These are phyloP conservation scores for Prunus yedoensis DNA, from an alignment of 331 rosid genomes.

Conservation along the genomic window DNA sequence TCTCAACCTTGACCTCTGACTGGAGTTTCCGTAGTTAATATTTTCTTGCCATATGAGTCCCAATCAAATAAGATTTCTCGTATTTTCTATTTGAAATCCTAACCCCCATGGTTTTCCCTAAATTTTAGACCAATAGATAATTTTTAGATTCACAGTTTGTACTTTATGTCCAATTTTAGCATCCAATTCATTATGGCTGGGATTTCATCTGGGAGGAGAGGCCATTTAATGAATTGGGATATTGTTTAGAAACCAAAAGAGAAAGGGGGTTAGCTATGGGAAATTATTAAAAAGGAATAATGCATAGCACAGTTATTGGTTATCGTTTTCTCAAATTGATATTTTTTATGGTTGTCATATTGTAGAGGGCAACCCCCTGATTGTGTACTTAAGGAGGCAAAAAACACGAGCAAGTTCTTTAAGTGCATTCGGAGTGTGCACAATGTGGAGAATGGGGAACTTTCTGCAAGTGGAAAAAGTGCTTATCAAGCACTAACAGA, in stretches of 20 bases:
- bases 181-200: neutral
- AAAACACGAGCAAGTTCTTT: constrained; percentile 85
- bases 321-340: neutral
- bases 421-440: constrained; percentile 78
- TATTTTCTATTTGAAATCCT: too few species aligned
- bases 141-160: neutral
- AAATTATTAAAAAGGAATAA: too few species aligned
- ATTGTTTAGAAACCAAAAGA: neutral
- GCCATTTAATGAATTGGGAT: neutral
- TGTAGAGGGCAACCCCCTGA: constrained; percentile 97
- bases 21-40: neutral
- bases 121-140: neutral
- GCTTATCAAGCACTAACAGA: constrained; percentile 80
- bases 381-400: constrained; percentile 88
- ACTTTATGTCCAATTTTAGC: neutral
- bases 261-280: too few species aligned
- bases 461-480: constrained; percentile 49
- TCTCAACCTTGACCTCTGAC: neutral
- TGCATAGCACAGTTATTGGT: neutral
- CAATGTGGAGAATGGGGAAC: constrained; percentile 52
- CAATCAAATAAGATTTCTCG: too few species aligned
- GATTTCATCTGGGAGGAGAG: constrained; percentile 1
- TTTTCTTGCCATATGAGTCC: neutral
- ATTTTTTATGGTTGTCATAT: constrained; percentile 22
- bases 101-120: neutral